Evolutionary conservation across 2,329 filamentous ascomycete species (phyloP).

Genomic region (Mycogone perniciosa): DNA sequence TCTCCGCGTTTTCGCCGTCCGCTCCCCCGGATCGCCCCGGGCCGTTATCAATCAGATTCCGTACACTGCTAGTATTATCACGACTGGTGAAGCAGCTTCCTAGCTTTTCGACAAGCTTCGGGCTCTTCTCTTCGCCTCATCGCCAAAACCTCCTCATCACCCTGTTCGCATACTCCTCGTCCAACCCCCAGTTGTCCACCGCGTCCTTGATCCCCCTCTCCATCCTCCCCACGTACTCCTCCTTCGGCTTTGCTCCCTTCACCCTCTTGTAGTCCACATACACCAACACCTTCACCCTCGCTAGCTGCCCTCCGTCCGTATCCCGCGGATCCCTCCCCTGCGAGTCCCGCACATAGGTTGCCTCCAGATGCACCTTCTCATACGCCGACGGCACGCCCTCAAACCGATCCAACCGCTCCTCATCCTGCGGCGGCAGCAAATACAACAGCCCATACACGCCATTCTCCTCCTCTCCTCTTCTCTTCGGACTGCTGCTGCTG

Average conservation of each 20-base stretch:
- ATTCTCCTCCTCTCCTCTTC: slow-evolving; percentile 14
- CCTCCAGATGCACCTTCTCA: slow-evolving; percentile 40
- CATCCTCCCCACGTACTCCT: slow-evolving; percentile 59
- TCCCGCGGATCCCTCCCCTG: slow-evolving; percentile 13
- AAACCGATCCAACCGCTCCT: slow-evolving; percentile 44
- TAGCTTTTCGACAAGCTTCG: too few relatives aligned
- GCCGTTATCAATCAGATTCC: too few relatives aligned
- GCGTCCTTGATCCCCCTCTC: slow-evolving; percentile 58
- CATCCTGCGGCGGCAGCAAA: slow-evolving; percentile 42
- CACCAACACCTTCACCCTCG: slow-evolving; percentile 40
- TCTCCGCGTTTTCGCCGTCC: too few relatives aligned
- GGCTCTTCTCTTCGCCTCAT: background rate
- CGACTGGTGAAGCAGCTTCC: background rate
- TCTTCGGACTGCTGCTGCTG: slow-evolving; percentile 5
- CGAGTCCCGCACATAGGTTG: slow-evolving; percentile 22
- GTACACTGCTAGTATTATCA: too few relatives aligned
- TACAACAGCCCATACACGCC: slow-evolving; percentile 56
- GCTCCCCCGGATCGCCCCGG: too few relatives aligned
- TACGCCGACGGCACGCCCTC: slow-evolving; percentile 62
- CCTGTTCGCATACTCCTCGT: slow-evolving; percentile 45
- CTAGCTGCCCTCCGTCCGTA: slow-evolving; percentile 13
- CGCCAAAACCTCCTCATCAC: slow-evolving; percentile 45
- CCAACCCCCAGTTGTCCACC: slow-evolving; percentile 44
- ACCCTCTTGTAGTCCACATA: slow-evolving; percentile 50
- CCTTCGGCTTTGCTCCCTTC: slow-evolving; percentile 34